Evolutionary conservation across 257 asterid genomes (phyloP).

Genomic region (Salvia miltiorrhiza): DNA sequence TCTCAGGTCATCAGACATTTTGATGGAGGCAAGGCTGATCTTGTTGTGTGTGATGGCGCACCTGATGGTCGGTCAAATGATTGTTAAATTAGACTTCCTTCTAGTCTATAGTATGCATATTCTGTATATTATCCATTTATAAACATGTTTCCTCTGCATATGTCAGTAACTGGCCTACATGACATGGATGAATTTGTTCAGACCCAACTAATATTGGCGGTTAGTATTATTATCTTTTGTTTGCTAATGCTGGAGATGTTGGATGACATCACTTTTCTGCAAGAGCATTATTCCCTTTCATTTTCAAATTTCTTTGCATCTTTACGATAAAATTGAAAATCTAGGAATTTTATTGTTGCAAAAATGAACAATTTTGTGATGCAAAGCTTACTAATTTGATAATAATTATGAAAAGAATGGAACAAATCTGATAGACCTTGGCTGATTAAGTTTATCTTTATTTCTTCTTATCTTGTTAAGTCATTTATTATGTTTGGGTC

Average conservation of each 20-base stretch:
- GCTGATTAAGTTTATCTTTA: too few species aligned
- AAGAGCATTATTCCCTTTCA: background rate
- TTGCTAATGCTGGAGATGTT: background rate
- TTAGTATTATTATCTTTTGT: conserved; percentile 34
- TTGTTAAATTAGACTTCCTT: conserved; percentile 5
- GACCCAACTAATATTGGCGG: conserved; percentile 96
- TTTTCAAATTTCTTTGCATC: background rate
- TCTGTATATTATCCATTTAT: background rate
- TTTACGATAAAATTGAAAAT: background rate
- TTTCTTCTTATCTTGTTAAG: too few species aligned
- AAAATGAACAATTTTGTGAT: background rate
- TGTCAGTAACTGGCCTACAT: conserved; percentile 94
- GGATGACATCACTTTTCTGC: background rate
- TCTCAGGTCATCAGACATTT: conserved; percentile 92
- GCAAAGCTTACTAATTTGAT: background rate
- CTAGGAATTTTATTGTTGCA: background rate
- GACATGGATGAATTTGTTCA: conserved; percentile 99
- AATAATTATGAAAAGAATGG: background rate
- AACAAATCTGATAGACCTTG: too few species aligned
- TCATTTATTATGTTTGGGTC: too few species aligned
- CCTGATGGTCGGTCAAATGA: conserved; percentile 79
- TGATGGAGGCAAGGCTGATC: conserved; percentile 99
- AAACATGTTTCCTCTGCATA: conserved; percentile 15
- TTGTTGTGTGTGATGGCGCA: conserved; percentile 99
- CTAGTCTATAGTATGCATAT: background rate